Base-by-base conservation (phyloP, 2,329 filamentous ascomycete species). In the Exophiala mesophila region DNA sequence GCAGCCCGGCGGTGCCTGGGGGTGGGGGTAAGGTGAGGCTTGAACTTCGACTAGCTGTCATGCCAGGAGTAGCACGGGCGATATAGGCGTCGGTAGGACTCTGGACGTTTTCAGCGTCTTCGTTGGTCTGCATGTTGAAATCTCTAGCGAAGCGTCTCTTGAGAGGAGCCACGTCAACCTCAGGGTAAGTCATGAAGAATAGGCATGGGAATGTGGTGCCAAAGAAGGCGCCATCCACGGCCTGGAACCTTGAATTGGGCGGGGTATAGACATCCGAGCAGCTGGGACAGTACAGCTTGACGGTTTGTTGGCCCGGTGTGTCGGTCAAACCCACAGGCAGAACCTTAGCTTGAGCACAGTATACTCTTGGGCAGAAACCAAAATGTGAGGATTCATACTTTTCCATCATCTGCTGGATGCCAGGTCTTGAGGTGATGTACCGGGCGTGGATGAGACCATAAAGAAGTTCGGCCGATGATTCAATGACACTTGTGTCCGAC, bases 301-400 rank as follows among this genome's bases (percentile, higher is more conserved):
- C 92, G 0, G 92, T 98, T 60, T 98, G 90, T 64, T 94, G 85
- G 52, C 92, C 92, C 1, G 92, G 90, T 35, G 90, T 92, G 65
- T 98, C 92, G 45, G 88, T 94, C 49, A 92, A 78, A 26, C 92
- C 92, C 15, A 98, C 90, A 1, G 92, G 92, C 4, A 98, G 76
- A 10, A 94, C 92, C 58, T 90, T 84, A 52, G 88, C 85, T 47
- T 85, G 83, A 57, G 88, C 85, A 74, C 92, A 98, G 67, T 90
- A 82, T 45, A 90, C 94, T 46, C 92, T 80, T n/a, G 92, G 92
- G 64, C 92, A 98, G 55, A 84, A 82, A 39, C 92, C 92, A 61
- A 98, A 98, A 69, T 98, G 90, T 49, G 89, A 85, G 36, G 94
- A 76, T 66, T 97, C 90, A 71, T 97, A 98, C 66, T 98, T 98